Evolutionary conservation across 257 asterid genomes (phyloP).

Genomic region (Scutellaria galericulata): DNA sequence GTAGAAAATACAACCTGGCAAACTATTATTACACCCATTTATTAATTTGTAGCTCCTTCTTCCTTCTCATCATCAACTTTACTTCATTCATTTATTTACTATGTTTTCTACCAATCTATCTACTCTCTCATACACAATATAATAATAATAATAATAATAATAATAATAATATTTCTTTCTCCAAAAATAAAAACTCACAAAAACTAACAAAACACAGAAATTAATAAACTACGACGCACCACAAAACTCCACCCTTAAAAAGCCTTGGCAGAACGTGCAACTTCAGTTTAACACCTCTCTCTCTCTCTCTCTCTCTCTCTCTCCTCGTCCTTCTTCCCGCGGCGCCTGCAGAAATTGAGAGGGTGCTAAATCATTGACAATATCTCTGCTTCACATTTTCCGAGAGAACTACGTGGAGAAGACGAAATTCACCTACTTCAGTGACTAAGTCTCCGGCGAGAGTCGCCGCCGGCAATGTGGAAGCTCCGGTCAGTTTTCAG

Average conservation of each 20-base stretch:
- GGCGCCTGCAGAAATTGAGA: too few species aligned
- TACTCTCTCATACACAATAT: too few species aligned
- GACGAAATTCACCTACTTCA: background rate
- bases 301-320: constrained; percentile 26
- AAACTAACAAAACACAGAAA: too few species aligned
- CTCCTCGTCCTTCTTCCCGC: background rate
- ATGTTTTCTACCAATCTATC: too few species aligned
- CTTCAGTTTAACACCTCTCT: constrained; percentile 27
- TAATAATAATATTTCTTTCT: too few species aligned
- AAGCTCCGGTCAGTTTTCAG: constrained; percentile 48
- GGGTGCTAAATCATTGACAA: background rate
- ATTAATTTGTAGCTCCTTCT: too few species aligned
- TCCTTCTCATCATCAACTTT: too few species aligned
- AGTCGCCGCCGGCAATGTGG: constrained; percentile 60
- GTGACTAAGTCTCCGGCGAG: constrained; percentile 13
- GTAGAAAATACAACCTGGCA: constrained; percentile 31
- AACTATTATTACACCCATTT: too few species aligned
- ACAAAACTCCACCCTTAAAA: background rate
- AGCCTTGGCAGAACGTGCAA: constrained; percentile 22
- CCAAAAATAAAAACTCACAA: too few species aligned
- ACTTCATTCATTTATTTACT: too few species aligned
- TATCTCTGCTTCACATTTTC: constrained; percentile 31
- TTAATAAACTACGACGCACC: too few species aligned
- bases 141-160: too few species aligned
- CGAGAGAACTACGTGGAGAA: background rate